Percentiles rank a stretch among this genome's conserved stretches.
phyloP scores from a whole-genome alignment of 805 yeast species.

The Saturnispora bothae region DNA sequence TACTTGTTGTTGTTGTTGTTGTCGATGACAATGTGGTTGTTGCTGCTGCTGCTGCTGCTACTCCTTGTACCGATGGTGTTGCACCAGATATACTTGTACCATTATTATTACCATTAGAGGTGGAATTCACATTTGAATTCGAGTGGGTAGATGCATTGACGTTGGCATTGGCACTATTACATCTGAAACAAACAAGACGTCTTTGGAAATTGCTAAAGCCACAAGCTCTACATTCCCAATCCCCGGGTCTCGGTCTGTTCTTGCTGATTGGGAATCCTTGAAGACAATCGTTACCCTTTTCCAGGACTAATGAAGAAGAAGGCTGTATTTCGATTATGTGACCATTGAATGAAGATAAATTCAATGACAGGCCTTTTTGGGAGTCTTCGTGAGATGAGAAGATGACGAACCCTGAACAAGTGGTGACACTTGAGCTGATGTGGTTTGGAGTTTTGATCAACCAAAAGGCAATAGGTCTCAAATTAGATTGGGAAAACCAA shows the following conservation, averaged over 20 bases:
- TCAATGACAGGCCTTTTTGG: constrained; percentile 61
- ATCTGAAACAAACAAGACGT: constrained; percentile 86
- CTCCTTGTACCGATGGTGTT: too few species aligned
- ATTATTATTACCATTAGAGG: too few species aligned
- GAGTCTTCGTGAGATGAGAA: constrained; percentile 84
- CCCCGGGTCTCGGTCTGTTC: constrained; percentile 91
- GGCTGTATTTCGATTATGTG: constrained; percentile 78
- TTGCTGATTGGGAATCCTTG: constrained; percentile 77
- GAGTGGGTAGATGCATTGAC: too few species aligned
- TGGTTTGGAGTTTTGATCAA: constrained; percentile 32
- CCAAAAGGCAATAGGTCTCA: constrained; percentile 85
- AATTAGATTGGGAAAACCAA: constrained; percentile 85
- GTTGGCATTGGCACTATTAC: constrained; percentile 25
- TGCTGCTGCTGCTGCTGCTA: too few species aligned
- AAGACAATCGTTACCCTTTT: constrained; percentile 70
- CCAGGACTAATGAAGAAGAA: constrained; percentile 66
- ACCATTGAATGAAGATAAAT: constrained; percentile 66
- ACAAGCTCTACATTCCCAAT: constrained; percentile 96
- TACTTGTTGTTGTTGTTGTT: constrained; percentile 8
- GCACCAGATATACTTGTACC: too few species aligned
- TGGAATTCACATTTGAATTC: too few species aligned
- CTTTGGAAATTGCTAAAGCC: constrained; percentile 93
- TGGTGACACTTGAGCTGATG: background rate
- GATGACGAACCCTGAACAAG: constrained; percentile 69
- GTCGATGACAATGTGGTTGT: constrained; percentile 2